Evolutionary conservation across 1,284 basidiomycete genomes (phyloP), one percentile per base, ranked within the genome.

Genomic region (Coniferiporia weirii): DNA sequence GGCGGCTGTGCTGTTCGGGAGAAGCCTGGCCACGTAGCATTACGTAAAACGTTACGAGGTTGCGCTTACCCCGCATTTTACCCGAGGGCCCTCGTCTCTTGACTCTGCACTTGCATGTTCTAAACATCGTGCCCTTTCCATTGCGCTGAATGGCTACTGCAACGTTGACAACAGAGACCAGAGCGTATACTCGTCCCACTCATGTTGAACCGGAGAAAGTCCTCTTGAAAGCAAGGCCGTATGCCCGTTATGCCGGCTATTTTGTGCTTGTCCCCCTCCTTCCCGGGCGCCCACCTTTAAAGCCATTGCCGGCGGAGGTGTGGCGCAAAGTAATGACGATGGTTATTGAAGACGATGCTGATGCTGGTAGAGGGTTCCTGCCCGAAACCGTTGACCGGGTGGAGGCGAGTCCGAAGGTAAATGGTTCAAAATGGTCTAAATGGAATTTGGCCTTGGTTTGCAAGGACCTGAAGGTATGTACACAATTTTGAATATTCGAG

Each of bases 181-280:
- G 38, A 27, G 47, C 52, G 27, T 60, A 50, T 20, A 44, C 52
- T 10, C 36, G 34, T 17, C 43, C 53, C 20, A 51, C 48, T 4
- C 32, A 52, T 32, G 20, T 44, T 27, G 60, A 54, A 15, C 52
- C 34, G 5, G 48, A 57, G 17, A 47, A 50, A 20, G 65, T 76
- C 20, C 66, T 76, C 51, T 67, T 79, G 22, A 69, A 66, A 49
- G 76, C 77, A 8, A 70, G 77, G 6, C 76, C 75, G 4, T 72
- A 74, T 51, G 72, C 70, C 15, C 68, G 70, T 34, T 68, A 67
- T 57, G 75, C 85, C n/a, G 84, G 85, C 35, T 75, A 75, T 43
- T 75, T 90, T 38, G 70, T 85, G n/a, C 76, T 91, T 10, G 71
- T 90, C 1, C 87, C 87, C 27, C 76, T 91, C 20, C 76, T 90